phyloP scores from a whole-genome alignment of 441 rosid species.

The Geranium incanum region DNA sequence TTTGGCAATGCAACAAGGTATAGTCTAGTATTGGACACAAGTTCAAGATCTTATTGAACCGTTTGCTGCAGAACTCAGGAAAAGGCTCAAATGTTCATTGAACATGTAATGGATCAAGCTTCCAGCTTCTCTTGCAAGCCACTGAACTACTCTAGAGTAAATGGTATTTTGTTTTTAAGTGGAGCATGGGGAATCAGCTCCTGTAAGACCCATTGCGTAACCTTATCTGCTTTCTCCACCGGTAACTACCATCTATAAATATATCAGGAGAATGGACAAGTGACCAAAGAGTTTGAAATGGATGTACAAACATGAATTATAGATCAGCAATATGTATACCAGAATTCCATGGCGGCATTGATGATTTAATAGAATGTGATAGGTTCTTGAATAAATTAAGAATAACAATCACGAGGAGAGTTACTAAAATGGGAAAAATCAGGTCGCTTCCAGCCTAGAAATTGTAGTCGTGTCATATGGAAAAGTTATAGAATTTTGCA shows the following conservation, averaged over 20 bases:
- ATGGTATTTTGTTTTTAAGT: background rate
- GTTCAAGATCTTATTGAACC: background rate
- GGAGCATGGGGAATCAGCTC: background rate
- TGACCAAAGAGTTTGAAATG: background rate
- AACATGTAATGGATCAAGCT: background rate
- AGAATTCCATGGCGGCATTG: background rate
- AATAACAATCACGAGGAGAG: background rate
- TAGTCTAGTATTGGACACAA: background rate
- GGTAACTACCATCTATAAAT: background rate
- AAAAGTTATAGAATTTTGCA: background rate
- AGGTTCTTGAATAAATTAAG: background rate
- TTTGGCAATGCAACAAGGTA: background rate
- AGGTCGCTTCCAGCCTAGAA: background rate
- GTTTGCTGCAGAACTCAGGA: background rate
- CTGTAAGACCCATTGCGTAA: background rate
- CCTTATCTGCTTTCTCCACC: background rate
- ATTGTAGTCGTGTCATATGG: background rate
- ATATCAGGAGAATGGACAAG: background rate
- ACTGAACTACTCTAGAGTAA: background rate
- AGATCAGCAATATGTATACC: background rate
- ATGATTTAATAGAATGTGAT: background rate
- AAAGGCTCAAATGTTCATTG: background rate
- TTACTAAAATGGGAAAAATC: background rate
- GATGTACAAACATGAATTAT: background rate
- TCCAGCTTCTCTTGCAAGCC: background rate